Conservation (phyloP, 441 rosid genomes). For the Sinapis alba region DNA sequence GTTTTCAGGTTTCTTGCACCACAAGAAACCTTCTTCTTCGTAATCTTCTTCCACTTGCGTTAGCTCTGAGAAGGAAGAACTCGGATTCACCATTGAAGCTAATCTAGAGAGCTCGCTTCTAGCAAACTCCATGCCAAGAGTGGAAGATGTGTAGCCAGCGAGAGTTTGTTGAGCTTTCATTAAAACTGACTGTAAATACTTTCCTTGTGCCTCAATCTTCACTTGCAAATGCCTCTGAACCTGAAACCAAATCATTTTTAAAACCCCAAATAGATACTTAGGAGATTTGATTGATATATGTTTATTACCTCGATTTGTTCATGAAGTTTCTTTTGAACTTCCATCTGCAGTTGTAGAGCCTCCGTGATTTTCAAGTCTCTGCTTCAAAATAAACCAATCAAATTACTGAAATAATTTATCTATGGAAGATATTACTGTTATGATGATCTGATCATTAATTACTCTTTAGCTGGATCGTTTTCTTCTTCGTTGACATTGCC, state of each 20-base stretch:
- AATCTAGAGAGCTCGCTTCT: slow-evolving; percentile 77
- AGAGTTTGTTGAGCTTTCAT: slow-evolving; percentile 93
- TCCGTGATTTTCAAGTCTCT: slow-evolving; percentile 72
- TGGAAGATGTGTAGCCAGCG: slow-evolving; percentile 64
- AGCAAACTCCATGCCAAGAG: slow-evolving; percentile 65
- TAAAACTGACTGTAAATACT: slow-evolving; percentile 83
- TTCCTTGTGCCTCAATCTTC: slow-evolving; percentile 97
- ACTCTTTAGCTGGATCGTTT: slow-evolving; percentile 57
- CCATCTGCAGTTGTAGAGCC: slow-evolving; percentile 91
- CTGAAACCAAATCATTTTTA: slow-evolving; percentile 47
- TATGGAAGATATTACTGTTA: slow-evolving; percentile 4
- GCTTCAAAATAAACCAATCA: slow-evolving; percentile 36
- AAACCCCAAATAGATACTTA: not conserved
- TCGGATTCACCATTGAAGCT: slow-evolving; percentile 68
- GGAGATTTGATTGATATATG: not conserved
- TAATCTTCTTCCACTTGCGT: slow-evolving; percentile 58
- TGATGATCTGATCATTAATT: slow-evolving; percentile 45
- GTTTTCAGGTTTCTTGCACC: slow-evolving; percentile 20
- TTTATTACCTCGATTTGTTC: slow-evolving; percentile 85
- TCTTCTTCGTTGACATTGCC: slow-evolving; percentile 42
- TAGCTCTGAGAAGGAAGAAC: slow-evolving; percentile 72
- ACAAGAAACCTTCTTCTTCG: slow-evolving; percentile 37
- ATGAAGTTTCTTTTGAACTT: slow-evolving; percentile 89
- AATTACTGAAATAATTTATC: slow-evolving; percentile 11
- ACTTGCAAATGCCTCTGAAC: slow-evolving; percentile 96